Percentiles rank a stretch among this genome's conserved stretches.
Conservation (phyloP, 2,329 filamentous ascomycete species). For the Aspergillus proliferans region DNA sequence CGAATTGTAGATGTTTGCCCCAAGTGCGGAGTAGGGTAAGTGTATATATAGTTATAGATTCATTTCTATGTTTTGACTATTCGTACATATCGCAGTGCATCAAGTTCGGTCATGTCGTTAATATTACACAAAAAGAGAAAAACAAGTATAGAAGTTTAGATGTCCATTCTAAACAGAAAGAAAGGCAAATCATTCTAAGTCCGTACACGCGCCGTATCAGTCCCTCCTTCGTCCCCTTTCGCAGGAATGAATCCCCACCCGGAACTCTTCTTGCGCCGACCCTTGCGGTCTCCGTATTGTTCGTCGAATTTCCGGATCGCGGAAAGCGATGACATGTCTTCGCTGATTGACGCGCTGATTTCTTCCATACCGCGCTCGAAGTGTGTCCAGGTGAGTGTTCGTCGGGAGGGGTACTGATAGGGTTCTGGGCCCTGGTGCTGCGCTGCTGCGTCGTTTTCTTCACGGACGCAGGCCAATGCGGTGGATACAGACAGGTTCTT, state of each 20-base stretch:
- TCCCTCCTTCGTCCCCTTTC: slow-evolving; percentile 21
- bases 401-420: slow-evolving; percentile 62
- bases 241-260: slow-evolving; percentile 47
- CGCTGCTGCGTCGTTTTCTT: slow-evolving; percentile 39
- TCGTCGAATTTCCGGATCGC: slow-evolving; percentile 94
- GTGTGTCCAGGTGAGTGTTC: slow-evolving; percentile 61
- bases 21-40: slow-evolving; percentile 1
- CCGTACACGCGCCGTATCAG: slow-evolving; percentile 38
- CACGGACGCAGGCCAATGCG: slow-evolving; percentile 44
- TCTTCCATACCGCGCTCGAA: slow-evolving; percentile 82
- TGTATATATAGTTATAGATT: slow-evolving; percentile 9
- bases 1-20: background rate
- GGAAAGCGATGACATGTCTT: slow-evolving; percentile 81
- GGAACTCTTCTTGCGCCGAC: slow-evolving; percentile 54
- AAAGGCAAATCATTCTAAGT: slow-evolving; percentile 18
- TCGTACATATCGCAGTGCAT: slow-evolving; percentile 22
- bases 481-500: slow-evolving; percentile 48
- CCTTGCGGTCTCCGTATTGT: slow-evolving; percentile 78
- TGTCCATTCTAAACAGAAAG: background rate
- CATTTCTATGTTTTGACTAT: slow-evolving; percentile 14
- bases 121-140: slow-evolving; percentile 17
- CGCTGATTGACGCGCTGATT: slow-evolving; percentile 85
- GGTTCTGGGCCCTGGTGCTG: slow-evolving; percentile 31
- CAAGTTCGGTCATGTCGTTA: slow-evolving; percentile 21
- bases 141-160: background rate